Base-by-base conservation (phyloP, 805 yeast species). In the Starmerella etchellsii region DNA sequence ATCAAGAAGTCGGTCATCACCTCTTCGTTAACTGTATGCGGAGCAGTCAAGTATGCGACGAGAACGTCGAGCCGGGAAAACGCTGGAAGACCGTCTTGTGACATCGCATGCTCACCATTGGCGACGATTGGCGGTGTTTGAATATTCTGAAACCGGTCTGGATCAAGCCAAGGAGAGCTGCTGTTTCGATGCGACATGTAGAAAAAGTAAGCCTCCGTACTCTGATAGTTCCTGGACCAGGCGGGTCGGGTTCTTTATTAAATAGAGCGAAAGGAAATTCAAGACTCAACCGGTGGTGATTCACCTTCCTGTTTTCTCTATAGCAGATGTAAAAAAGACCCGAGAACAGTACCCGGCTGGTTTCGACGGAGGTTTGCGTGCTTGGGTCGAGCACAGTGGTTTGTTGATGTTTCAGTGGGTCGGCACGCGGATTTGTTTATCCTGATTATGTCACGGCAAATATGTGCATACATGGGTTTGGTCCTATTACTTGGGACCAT, bases 1-100 rank as follows among this genome's bases (percentile, higher is more conserved):
- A 88, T 68, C 57, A 88, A 82, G 58, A 91, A 85, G 62, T 91
- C 96, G 36, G 87, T 73, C 41, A 87, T 63, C 30, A 80, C 68
- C 46, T 75, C 73, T 58, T 88, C 88, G 58, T 84, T 87, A 15
- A 88, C 70, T 5, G 74, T 61, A 42, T 74, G 72, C 4, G 91
- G 87, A 10, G 82, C 73, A 2, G 94, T 78, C 36, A 65, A 41
- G 30, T 61, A 56, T 14, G 58, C 55, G 4, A 65, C 50, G n/a
- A 65, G 53, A 28, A 46, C 47, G 16, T 35, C 49, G 14, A 52
- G 41, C 33, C 44, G 34, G 16, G 50, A 44, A 37, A 48, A 49
- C 23, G 47, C 32, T 18, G 51, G 47, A n/a, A 45, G 27, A 13
- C 49, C 47, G 31, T 32, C 44, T 27, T 23, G 8, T 16, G 37